Conservation (phyloP, 1,139 yeast genomes). For the Lodderomyces theae region DNA sequence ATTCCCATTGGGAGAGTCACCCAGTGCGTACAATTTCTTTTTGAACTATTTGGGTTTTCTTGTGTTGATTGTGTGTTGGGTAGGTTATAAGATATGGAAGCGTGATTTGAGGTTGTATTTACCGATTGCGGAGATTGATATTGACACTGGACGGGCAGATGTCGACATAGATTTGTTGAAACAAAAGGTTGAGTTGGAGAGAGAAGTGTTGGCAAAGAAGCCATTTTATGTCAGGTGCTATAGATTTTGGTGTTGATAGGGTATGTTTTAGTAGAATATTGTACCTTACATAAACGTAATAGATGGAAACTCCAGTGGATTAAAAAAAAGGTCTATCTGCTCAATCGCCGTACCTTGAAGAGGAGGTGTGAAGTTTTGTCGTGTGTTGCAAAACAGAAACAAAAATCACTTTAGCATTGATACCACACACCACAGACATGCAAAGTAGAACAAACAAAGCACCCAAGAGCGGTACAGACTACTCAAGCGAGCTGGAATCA, state of each 20-base stretch:
- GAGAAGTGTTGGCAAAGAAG: conserved; percentile 11
- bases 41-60: conserved; percentile 37
- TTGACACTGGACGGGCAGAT: conserved; percentile 33
- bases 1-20: conserved; percentile 29
- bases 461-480: not conserved
- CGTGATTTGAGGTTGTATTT: conserved; percentile 33
- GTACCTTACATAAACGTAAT: too few relatives aligned
- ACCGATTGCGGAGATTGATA: conserved; percentile 28
- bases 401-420: too few relatives aligned
- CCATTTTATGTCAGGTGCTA: conserved; percentile 29
- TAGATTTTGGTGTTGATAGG: conserved; percentile 35
- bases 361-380: too few relatives aligned
- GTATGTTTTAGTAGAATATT: too few relatives aligned
- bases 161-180: conserved; percentile 20
- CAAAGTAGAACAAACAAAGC: not conserved
- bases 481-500: not conserved
- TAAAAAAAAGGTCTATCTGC: not conserved
- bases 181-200: conserved; percentile 14
- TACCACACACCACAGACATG: not conserved
- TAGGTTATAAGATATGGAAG: conserved; percentile 32
- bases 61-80: conserved; percentile 31
- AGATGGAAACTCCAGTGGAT: too few relatives aligned
- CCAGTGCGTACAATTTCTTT: conserved; percentile 33
- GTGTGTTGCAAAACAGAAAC: not conserved
- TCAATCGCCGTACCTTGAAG: not conserved